Evolutionary conservation across 495 filamentous ascomycete genomes (phyloP), one percentile per base, ranked within the genome.

Genomic region (Filosporella fistucella): DNA sequence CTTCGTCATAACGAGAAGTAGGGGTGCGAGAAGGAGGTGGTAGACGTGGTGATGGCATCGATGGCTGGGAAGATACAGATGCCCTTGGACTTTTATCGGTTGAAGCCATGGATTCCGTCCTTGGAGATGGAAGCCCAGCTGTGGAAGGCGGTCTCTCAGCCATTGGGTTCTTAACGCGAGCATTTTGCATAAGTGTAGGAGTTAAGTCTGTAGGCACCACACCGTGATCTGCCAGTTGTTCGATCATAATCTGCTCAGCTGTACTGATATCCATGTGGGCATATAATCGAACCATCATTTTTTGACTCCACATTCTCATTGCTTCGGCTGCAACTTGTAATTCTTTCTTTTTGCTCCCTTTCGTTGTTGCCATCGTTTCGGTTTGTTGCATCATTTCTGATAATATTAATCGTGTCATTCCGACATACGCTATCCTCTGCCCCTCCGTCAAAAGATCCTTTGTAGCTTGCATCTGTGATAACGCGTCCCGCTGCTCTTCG

Each of bases 201-300:
- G 88, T 86, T 21, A 99, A 71, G 64, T 99, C 93, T 25, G 64
- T 66, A 1, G 91, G 85, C 49, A 86, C 68, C 7, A 99, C 89
- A 11, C 91, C 94, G 68, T 99, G 93, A 40, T 88, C 86, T 11
- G 85, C 81, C 49, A 99, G 71, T 64, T 99, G 94, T 65, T 99
- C 93, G 54, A 99, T 96, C 93, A 99, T 99, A 57, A 99, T 71
- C 69, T 99, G 93, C 70, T 99, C 93, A 45, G 74, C 77, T 18
- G 85, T 62, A 58, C 82, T 86, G 57, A 99, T 90, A 45, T 99
- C 93, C 93, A 99, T 97, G 67, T 99, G 93, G 16, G 76, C 68
- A 65, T 96, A 97, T 26, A 99, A 59, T 46, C 90, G 80, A 11
- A 94, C 76, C 89, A 97, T 97, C 73, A 96, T 94, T 65, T 90